These are phyloP conservation scores for Flagelloscypha sp. DNA, from an alignment of 768 basidiomycete genomes.

Conservation along the genomic window DNA sequence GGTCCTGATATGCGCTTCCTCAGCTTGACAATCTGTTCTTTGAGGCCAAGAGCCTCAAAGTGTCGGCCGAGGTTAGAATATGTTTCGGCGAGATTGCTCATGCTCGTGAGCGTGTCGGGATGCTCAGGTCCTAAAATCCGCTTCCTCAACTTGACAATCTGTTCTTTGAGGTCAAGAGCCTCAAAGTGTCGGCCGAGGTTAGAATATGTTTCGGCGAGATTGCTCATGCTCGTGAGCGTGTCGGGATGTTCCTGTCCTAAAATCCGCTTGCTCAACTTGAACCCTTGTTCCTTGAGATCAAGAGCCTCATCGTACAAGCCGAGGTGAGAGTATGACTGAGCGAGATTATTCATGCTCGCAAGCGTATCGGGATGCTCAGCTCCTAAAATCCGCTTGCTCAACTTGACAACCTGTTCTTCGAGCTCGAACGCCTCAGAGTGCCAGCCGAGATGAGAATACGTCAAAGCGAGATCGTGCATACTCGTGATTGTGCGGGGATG, in stretches of 20 bases:
- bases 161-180: slow-evolving; percentile 4
- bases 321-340: slow-evolving; percentile 1
- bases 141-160: slow-evolving; percentile 2
- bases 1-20: no score
- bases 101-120: no score
- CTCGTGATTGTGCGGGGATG: no score
- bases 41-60: no score
- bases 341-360: slow-evolving; percentile 1
- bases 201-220: slow-evolving; percentile 5
- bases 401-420: no score
- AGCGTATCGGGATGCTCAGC: slow-evolving; percentile 5
- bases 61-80: no score
- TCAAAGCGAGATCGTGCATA: no score
- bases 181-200: slow-evolving; percentile 4
- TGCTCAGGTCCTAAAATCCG: slow-evolving; percentile 4
- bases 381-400: no score
- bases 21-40: no score
- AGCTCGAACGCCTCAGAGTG: no score
- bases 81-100: no score
- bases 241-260: slow-evolving; percentile 8
- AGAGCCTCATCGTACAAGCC: slow-evolving; percentile 7
- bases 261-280: slow-evolving; percentile 1
- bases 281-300: neutral
- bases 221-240: slow-evolving; percentile 4
- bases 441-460: no score